Conservation (phyloP, 768 basidiomycete genomes). For the Asterophora lycoperdoides region DNA sequence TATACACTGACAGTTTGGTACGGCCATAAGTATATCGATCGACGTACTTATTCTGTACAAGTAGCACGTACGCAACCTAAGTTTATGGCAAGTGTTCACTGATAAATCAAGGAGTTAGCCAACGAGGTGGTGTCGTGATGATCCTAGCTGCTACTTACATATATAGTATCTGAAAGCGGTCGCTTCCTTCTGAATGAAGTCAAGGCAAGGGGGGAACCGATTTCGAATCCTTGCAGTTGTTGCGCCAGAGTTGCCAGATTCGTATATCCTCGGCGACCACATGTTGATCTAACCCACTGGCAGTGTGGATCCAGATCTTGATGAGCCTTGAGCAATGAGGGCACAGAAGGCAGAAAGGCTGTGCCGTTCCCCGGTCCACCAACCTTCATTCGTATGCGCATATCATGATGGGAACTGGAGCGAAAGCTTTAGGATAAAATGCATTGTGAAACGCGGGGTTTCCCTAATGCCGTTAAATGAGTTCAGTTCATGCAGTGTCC, state of each 20-base stretch:
- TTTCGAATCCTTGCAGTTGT: not conserved
- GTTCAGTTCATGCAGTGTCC: not conserved
- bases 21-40: not conserved
- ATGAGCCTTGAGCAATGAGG: not conserved
- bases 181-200: not conserved
- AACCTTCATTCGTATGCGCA: constrained; percentile 9
- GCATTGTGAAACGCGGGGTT: constrained; percentile 10
- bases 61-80: too few species aligned
- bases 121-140: constrained; percentile 7
- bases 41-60: constrained; percentile 2
- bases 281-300: constrained; percentile 11
- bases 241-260: constrained; percentile 6
- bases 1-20: not conserved
- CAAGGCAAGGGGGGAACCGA: not conserved
- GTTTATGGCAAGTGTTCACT: not conserved
- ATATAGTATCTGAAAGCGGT: not conserved
- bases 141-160: too few species aligned
- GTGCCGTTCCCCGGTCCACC: constrained; percentile 21
- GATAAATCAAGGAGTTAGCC: constrained; percentile 13
- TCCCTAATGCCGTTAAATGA: constrained; percentile 10
- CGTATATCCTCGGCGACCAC: constrained; percentile 7
- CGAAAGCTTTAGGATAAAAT: constrained; percentile 5
- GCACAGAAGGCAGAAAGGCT: constrained; percentile 8
- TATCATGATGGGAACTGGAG: constrained; percentile 5
- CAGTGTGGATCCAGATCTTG: too few species aligned